These are phyloP conservation scores for Thalassiosira mediterranea DNA, from an alignment of 352 stramenopile genomes.

Conservation along the genomic window DNA sequence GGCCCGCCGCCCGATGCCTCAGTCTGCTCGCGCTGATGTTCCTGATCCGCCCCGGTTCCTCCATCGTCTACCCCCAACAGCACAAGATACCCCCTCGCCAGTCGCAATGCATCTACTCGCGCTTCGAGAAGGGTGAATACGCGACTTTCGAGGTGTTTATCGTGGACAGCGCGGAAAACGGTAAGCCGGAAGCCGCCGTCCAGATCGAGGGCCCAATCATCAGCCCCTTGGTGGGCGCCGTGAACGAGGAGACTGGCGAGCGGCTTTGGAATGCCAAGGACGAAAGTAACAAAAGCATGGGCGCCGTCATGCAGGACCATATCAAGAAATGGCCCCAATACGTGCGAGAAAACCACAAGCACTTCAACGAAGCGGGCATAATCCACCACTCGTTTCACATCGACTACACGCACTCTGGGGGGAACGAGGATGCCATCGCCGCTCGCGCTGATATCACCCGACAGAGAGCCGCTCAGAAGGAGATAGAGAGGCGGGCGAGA, in stretches of 20 bases:
- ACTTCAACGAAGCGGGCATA: constrained; percentile 24
- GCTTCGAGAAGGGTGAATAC: constrained; percentile 23
- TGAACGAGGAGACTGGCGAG: constrained; percentile 1
- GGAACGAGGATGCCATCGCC: constrained; percentile 27
- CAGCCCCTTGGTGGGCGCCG: constrained; percentile 2
- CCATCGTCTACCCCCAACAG: constrained; percentile 14
- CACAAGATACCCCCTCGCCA: constrained; percentile 12
- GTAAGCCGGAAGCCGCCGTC: constrained; percentile 1
- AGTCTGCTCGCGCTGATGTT: no score
- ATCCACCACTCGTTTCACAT: constrained; percentile 31
- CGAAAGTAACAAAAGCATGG: constrained; percentile 1
- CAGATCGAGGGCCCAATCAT: constrained; percentile 32
- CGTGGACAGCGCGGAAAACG: constrained; percentile 6
- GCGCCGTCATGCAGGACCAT: constrained; percentile 8
- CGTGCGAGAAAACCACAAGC: not conserved
- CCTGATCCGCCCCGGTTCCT: constrained; percentile 3
- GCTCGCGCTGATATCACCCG: constrained; percentile 21
- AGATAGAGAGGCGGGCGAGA: constrained; percentile 2
- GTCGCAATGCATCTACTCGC: constrained; percentile 31
- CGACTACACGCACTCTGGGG: constrained; percentile 34
- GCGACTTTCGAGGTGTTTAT: constrained; percentile 42
- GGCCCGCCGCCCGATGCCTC: no score
- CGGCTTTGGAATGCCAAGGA: not conserved
- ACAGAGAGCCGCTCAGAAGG: constrained; percentile 6
- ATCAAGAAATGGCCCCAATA: constrained; percentile 20